A percentile compares a stretch with the other conserved stretches of the same genome.
These are phyloP conservation scores for Paxillus involutus DNA, from an alignment of 768 basidiomycete species.

Conservation along the genomic window DNA sequence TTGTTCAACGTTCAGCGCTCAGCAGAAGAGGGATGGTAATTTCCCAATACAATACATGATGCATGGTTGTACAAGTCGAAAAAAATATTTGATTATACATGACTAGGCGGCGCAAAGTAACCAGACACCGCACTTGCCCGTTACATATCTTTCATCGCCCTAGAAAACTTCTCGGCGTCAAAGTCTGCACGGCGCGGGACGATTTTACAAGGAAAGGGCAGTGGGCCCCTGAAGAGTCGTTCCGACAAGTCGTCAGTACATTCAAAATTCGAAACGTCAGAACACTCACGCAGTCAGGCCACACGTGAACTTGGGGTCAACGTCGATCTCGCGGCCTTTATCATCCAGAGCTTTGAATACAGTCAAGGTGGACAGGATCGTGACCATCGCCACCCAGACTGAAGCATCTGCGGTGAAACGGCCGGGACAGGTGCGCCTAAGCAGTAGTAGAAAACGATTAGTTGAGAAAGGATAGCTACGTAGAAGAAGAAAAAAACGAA, in stretches of 20 bases:
- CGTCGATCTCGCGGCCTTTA: background rate
- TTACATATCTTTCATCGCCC: background rate
- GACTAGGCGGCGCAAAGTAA: too few relatives aligned
- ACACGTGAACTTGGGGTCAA: background rate
- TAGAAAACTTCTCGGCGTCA: background rate
- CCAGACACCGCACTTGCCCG: too few relatives aligned
- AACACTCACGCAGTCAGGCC: constrained; percentile 1
- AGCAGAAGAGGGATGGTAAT: too few relatives aligned
- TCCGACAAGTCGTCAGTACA: background rate
- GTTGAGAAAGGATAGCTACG: background rate
- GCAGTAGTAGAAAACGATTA: background rate
- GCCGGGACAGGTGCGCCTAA: constrained; percentile 4
- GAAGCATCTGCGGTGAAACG: background rate
- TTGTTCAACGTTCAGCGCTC: too few relatives aligned
- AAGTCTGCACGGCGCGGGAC: background rate
- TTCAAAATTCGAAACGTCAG: background rate
- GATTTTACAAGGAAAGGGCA: constrained; percentile 2
- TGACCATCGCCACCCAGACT: constrained; percentile 2
- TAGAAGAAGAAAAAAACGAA: background rate
- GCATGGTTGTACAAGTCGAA: too few relatives aligned
- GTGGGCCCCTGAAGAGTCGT: background rate
- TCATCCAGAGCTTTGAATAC: background rate
- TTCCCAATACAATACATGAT: too few relatives aligned
- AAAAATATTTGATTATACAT: too few relatives aligned
- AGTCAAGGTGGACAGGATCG: constrained; percentile 1